A percentile compares a stretch with the other conserved stretches of the same genome.
phyloP scores from a whole-genome alignment of 441 rosid genomes.

The Mallotus japonicus region DNA sequence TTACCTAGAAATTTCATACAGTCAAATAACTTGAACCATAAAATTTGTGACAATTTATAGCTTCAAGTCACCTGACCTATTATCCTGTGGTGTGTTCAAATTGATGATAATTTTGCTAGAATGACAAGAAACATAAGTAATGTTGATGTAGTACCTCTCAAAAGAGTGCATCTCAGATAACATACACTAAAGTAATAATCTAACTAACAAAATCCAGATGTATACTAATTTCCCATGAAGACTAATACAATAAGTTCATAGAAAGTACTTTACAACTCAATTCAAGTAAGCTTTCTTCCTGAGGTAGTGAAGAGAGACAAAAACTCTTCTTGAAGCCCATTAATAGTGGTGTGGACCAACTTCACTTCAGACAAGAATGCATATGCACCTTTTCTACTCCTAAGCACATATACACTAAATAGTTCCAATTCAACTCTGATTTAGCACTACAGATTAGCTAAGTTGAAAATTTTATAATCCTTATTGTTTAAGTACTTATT shows the following conservation, averaged over 20 bases:
- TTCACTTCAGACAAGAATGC: neutral
- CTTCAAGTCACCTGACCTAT: neutral
- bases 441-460: too few species aligned
- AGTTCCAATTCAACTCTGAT: too few species aligned
- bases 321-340: neutral
- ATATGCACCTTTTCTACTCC: neutral
- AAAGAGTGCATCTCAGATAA: neutral
- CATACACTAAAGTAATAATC: neutral
- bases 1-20: neutral
- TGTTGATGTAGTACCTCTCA: neutral
- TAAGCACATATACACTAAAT: neutral
- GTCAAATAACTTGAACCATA: neutral
- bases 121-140: neutral
- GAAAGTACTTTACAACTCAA: neutral
- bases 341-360: slow-evolving; percentile 4
- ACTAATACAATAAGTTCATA: neutral
- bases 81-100: neutral
- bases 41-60: neutral
- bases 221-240: neutral
- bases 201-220: neutral
- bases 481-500: neutral
- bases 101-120: neutral
- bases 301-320: neutral
- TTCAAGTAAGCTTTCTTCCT: neutral
- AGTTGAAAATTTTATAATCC: too few species aligned